Evolutionary conservation across 2,329 filamentous ascomycete species (phyloP), one percentile per base, ranked within the genome.

Genomic region (Bertia moriformis): DNA sequence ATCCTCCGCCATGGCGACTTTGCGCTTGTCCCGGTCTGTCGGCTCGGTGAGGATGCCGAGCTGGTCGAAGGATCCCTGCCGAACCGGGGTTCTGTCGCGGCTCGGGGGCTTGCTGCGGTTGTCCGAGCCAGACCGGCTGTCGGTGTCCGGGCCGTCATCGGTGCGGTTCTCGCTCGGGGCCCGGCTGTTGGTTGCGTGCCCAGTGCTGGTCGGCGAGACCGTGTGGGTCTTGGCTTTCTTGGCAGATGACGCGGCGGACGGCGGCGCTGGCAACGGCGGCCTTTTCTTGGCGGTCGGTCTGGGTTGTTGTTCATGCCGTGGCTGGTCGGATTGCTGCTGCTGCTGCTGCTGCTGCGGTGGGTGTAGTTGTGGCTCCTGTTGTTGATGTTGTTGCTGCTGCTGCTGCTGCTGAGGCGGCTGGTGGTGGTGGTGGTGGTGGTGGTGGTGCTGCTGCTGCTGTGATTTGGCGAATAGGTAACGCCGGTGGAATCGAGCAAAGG

Each of bases 41-140:
- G 69, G 71, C 44, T 77, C 74, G 0, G 73, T 78, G 41, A 78
- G 56, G 46, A 78, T 75, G 3, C 69, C 70, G 1, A 71, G 54
- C 7, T 71, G 71, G 39, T 78, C 67, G 41, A 73, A 69, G 0
- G 72, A 71, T 18, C 74, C 76, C 47, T 76, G 69, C 4, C 68
- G 64, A 14, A 60, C 60, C 2, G 78, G 78, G 2, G 78, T 81
- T 45, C 73, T 63, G 46, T 83, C 78, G 40, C 78, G 69, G 48
- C 76, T 82, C 0, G 71, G 66, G 7, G 77, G 73, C 50, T 83
- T 83, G 59, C 75, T 78, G 43, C 68, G 67, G n/a, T n/a, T n/a
- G 18, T 61, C 63, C 10, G 73, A 67, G 1, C 60, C 58, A 0
- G 67, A 69, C 18, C 58, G 58, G 18, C 48, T 58, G 43, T 78